Evolutionary conservation across 371 early-diverging fungal species (phyloP), one percentile per base, ranked within the genome.

Genomic region (Mucor velutinosus): DNA sequence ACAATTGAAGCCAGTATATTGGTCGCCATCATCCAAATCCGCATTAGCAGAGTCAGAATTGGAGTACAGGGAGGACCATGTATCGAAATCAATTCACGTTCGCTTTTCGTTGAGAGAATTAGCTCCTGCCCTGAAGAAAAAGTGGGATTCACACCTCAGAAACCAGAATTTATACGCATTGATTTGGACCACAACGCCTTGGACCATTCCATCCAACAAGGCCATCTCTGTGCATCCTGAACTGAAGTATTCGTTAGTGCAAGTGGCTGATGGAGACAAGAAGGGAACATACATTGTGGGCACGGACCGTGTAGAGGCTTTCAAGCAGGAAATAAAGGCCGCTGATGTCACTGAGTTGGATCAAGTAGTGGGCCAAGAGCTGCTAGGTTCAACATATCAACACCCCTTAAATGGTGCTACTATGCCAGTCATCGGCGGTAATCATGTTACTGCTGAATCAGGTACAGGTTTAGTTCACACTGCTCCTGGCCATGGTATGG

Each of bases 181-280:
- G 8, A 89, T 94, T 11, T 98, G 98, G 98, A 97, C 98, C 1
- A 98, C 99, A 0, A 98, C 99, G 0, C 98, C 99, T 0, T 97
- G 97, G 97, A 97, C 97, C 1, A 75, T 97, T 7, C 96, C 97
- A 0, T 90, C 97, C 23, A 97, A 97, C 76, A 79, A 83, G 74
- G 97, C 94, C 7, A 85, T 96, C 32, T 86, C 91, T 3, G 91
- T 97, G 4, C 87, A 95, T 65, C 88, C 88, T 10, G 86, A 89
- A 0, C 71, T 96, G 32, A 76, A 73, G 3, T 98, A 98, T 70
- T 84, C 82, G 0, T 55, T 93, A 0, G 83, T 92, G 27, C 62
- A 77, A 33, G 65, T 77, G 37, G 59, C 51, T 12, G 64, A 72
- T 0, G 56, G 66, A 3, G 65, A 70, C 47, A 63, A 70, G 2